Base-by-base conservation (phyloP, 2,329 filamentous ascomycete species). In the Trichoderma sp. region DNA sequence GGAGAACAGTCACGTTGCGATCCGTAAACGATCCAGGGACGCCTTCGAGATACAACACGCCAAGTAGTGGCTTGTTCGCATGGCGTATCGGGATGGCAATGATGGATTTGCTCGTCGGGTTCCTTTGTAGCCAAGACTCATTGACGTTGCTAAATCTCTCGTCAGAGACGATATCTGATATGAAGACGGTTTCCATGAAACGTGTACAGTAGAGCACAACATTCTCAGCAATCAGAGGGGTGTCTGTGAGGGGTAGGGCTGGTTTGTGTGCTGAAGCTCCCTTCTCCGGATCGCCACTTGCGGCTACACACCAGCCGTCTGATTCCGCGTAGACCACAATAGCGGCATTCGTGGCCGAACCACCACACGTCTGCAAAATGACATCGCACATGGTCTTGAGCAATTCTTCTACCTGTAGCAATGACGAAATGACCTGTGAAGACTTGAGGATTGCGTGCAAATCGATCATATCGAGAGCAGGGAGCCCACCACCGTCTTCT, bases 301-400 rank as follows among this genome's bases (percentile, higher is more conserved):
- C 91, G 24, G 91, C 91, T 32, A 94, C 87, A 72, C 86, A 90
- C 91, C 91, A 94, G 34, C 81, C 81, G n/a, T 81, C 80, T 4
- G 82, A 81, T 49, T 87, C 86, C 56, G 89, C 86, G 68, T 92
- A 90, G 10, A 93, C 88, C 26, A 93, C 85, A 65, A 95, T 91
- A 16, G 90, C 91, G 21, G 90, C 91, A 6, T 91, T 83, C 2
- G 90, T 90, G 10, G 90, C 91, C 8, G 87, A 84, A 37, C 87
- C 87, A 49, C 91, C 91, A 63, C 91, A 93, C 0, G 90, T 93
- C 73, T 94, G 90, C 30, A 94, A 79, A 59, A 94, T 92, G 71
- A 94, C 92, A 70, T 93, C 89, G 73, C 91, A 92, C 88, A 95
- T 93, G 52, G 91, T 94, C 74, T 90, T 89, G 70, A 94, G 84